These are phyloP conservation scores for Dactylonectria macrodidyma DNA, from an alignment of 2,329 filamentous ascomycete species.

Conservation along the genomic window DNA sequence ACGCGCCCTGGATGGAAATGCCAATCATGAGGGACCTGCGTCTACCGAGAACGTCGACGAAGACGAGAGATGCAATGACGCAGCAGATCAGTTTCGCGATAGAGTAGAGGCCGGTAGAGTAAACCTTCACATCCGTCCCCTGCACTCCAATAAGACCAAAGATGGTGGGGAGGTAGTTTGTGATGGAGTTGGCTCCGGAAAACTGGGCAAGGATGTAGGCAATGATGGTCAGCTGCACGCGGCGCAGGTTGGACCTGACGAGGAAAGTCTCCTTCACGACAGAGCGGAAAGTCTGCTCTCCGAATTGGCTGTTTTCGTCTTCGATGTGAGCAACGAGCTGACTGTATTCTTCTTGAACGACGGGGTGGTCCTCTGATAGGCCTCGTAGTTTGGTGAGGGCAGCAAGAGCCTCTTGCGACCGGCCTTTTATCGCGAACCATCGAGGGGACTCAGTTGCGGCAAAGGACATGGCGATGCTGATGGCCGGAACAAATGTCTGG, in stretches of 20 bases:
- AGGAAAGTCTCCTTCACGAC: background rate
- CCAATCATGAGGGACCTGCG: conserved; percentile 20
- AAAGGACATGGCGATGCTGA: too few species aligned
- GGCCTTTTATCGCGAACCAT: too few species aligned
- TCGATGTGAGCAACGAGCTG: too few species aligned
- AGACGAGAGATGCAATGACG: background rate
- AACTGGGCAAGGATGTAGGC: conserved; percentile 39
- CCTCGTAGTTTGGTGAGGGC: too few species aligned
- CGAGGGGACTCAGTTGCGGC: too few species aligned
- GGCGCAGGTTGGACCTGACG: conserved; percentile 36
- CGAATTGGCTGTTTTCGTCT: too few species aligned
- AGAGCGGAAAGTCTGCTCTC: too few species aligned
- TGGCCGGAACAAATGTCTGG: too few species aligned
- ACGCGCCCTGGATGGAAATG: conserved; percentile 11
- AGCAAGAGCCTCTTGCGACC: too few species aligned
- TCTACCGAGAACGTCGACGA: conserved; percentile 16
- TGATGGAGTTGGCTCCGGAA: conserved; percentile 35
- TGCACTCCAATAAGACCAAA: conserved; percentile 16
- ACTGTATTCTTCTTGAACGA: too few species aligned
- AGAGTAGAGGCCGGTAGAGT: background rate
- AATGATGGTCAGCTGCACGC: conserved; percentile 38
- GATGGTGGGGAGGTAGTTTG: conserved; percentile 14
- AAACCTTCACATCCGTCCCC: conserved; percentile 15
- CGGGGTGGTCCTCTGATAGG: too few species aligned
- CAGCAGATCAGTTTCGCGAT: background rate